These are phyloP conservation scores for Malus fusca DNA, from an alignment of 306 rosid genomes.

Conservation along the genomic window DNA sequence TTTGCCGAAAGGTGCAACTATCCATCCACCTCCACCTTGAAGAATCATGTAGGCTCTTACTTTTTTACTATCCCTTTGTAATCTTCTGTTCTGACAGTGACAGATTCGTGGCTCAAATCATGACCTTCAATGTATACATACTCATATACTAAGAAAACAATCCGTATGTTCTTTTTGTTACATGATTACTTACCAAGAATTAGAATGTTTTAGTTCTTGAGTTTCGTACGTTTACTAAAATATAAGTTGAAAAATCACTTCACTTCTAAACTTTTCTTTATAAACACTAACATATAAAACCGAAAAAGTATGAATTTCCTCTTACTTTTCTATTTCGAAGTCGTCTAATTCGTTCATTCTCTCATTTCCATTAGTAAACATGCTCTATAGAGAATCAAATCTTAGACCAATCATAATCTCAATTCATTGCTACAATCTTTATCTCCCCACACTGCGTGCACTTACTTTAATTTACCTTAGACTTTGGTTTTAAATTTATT, in stretches of 20 bases:
- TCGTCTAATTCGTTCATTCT: not conserved
- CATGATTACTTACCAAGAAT: no score
- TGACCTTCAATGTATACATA: not conserved
- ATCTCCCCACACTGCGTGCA: not conserved
- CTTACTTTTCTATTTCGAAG: no score
- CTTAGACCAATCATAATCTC: no score
- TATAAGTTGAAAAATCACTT: not conserved
- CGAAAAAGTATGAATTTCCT: no score
- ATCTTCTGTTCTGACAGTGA: not conserved
- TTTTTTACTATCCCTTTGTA: slow-evolving; percentile 9
- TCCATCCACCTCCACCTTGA: slow-evolving; percentile 36
- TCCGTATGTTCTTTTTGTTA: no score
- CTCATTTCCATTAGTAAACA: no score
- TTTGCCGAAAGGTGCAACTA: slow-evolving; percentile 34
- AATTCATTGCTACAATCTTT: not conserved
- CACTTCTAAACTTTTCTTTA: no score
- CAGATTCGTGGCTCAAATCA: slow-evolving; percentile 10
- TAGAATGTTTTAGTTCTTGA: no score
- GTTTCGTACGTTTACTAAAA: not conserved
- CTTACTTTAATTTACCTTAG: no score
- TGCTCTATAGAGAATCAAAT: no score
- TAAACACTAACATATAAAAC: no score
- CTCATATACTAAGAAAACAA: not conserved
- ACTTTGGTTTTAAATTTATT: no score
- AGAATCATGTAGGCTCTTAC: slow-evolving; percentile 42